These are phyloP conservation scores for Fraxinus nigra DNA, from an alignment of 305 asterid genomes.

Conservation along the genomic window DNA sequence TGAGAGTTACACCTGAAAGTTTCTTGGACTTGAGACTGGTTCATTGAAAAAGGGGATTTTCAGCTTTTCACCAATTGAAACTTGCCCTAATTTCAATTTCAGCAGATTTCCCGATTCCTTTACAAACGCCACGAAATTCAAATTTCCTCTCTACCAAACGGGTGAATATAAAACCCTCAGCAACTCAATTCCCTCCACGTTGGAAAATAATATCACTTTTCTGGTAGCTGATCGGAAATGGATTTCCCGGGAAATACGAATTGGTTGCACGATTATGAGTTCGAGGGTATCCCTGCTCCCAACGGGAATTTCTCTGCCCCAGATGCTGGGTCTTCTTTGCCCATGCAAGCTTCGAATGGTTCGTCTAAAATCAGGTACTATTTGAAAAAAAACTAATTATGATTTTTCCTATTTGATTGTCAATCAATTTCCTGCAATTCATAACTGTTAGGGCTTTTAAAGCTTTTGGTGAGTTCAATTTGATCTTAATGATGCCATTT, in stretches of 20 bases:
- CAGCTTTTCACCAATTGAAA: not conserved
- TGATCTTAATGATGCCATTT: not conserved
- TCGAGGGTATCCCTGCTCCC: constrained; percentile 57
- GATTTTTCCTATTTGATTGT: not conserved
- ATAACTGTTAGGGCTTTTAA: not conserved
- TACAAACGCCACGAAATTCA: constrained; percentile 26
- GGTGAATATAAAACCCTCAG: not conserved
- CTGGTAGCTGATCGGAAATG: constrained; percentile 53
- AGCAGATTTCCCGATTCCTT: constrained; percentile 22
- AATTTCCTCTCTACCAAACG: not conserved
- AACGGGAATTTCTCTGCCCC: constrained; percentile 48
- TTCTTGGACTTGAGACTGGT: not conserved
- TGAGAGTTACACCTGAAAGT: not conserved
- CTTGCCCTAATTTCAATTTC: constrained; percentile 4
- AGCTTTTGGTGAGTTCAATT: not conserved
- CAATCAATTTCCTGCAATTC: not conserved
- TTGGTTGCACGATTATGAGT: constrained; percentile 85
- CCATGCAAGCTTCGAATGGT: constrained; percentile 59
- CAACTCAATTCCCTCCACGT: constrained; percentile 1
- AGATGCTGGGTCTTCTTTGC: constrained; percentile 61
- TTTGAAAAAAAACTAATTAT: not conserved
- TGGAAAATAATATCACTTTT: constrained; percentile 1
- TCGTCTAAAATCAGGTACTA: constrained; percentile 58
- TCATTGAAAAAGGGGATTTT: not conserved
- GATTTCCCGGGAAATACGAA: constrained; percentile 78